Base-by-base conservation (phyloP, 1,284 basidiomycete genomes). In the Fomitopsis palustris region DNA sequence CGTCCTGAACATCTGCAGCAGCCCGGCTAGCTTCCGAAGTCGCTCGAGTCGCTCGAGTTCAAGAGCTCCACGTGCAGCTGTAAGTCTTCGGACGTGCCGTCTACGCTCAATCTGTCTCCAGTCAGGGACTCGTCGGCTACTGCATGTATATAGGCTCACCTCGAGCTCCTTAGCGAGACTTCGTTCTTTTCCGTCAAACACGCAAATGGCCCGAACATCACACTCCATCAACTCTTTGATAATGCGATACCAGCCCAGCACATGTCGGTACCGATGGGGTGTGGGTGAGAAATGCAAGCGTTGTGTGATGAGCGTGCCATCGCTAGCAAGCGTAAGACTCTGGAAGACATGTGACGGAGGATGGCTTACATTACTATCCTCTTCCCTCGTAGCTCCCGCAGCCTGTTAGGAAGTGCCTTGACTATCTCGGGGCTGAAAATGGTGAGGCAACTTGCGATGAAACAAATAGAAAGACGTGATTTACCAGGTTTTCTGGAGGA, bases 221-320 rank as follows among this genome's bases (percentile, higher is more conserved):
- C 78, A 71, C 10, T 83, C 78, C 47, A 76, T 77, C 25, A 93
- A 73, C 64, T 92, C 88, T 47, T 77, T 75, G 5, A 85, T 75
- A 29, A 92, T 77, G 54, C 81, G 80, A 68, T 89, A 88, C 90
- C 90, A 93, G 29, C 88, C 87, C 3, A 90, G 72, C 25, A 93
- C 78, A 71, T 93, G 91, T 45, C 86, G 79, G 64, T 86, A 77
- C 1, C 74, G 75, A 64, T 89, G 84, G 3, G 85, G 83, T 56
- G 78, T 73, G 16, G 79, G 84, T 0, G 86, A 79, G 70, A 85
- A 92, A 67, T 92, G 87, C 49, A 92, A 78, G 16, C 90, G 82
- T 67, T 90, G 88, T 0, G 90, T 93, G 65, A 93, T 81, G 57
- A 93, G 85, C 4, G 90, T 93, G 45, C 85, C 91, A 78, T 93